A percentile compares a stretch with the other conserved stretches of the same genome.
These are phyloP conservation scores for Paracorniculantispora psalliotae DNA, from an alignment of 2,329 filamentous ascomycete species.

Conservation along the genomic window DNA sequence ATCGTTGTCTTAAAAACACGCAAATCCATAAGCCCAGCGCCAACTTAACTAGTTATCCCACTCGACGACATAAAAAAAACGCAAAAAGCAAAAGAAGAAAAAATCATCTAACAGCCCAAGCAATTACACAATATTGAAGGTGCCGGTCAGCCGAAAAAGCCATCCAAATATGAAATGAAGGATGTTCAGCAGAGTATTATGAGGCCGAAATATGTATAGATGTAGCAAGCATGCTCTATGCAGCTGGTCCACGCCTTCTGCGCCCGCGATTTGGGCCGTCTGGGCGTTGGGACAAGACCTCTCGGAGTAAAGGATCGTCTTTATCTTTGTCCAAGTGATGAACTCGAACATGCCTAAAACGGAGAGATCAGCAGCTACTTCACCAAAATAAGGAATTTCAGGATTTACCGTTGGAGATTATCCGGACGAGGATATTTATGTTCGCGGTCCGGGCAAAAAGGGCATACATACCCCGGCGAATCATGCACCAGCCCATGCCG, in stretches of 20 bases:
- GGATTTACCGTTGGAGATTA: conserved; percentile 79
- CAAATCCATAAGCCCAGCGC: background rate
- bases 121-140: too few relatives aligned
- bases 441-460: conserved; percentile 89
- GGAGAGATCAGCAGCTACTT: background rate
- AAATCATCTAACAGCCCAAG: too few relatives aligned
- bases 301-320: conserved; percentile 74
- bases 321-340: conserved; percentile 88
- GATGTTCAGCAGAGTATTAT: too few relatives aligned
- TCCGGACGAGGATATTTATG: conserved; percentile 94
- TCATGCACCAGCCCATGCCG: conserved; percentile 82
- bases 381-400: background rate
- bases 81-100: conserved; percentile 1
- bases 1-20: background rate
- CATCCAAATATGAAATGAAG: too few relatives aligned
- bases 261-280: conserved; percentile 80
- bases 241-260: conserved; percentile 56
- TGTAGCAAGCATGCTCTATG: conserved; percentile 14
- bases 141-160: too few relatives aligned
- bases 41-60: background rate
- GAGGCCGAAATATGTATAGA: too few relatives aligned
- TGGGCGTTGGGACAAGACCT: conserved; percentile 79
- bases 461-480: conserved; percentile 91
- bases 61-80: background rate
- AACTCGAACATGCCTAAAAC: conserved; percentile 75